Conservation (phyloP, 1,284 basidiomycete species). For the Tausonia pullulans region DNA sequence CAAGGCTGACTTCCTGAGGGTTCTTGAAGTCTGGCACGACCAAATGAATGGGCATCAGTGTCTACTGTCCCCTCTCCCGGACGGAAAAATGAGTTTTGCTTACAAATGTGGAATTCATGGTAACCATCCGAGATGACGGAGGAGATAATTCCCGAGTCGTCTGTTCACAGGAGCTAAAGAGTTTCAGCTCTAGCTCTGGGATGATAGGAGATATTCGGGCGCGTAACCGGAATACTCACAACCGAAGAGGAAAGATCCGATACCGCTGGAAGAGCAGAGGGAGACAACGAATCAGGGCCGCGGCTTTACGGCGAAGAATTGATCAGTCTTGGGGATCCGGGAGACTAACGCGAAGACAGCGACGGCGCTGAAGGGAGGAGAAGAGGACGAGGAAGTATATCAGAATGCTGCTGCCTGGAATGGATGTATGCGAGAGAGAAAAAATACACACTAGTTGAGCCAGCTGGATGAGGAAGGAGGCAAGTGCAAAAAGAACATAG, state of each 20-base stretch:
- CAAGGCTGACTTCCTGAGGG: conserved; percentile 34
- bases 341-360: neutral
- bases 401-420: too few species aligned
- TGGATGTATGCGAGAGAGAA: too few species aligned
- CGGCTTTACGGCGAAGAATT: neutral
- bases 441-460: too few species aligned
- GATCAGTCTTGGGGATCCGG: too few species aligned
- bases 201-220: too few species aligned
- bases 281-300: too few species aligned
- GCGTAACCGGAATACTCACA: conserved; percentile 1
- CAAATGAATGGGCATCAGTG: neutral
- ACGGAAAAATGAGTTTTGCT: neutral
- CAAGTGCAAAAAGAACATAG: too few species aligned
- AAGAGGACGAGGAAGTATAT: too few species aligned
- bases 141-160: conserved; percentile 47
- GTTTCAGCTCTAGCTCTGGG: too few species aligned
- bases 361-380: neutral
- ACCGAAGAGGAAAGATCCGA: conserved; percentile 21
- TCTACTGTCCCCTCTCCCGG: neutral
- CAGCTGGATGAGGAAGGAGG: too few species aligned
- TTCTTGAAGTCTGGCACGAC: conserved; percentile 38
- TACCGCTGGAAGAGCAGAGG: too few species aligned
- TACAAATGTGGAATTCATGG: neutral
- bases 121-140: conserved; percentile 44
- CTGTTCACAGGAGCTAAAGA: neutral